Evolutionary conservation across 2,329 filamentous ascomycete species (phyloP).

Genomic region (Stenocarpella maydis): DNA sequence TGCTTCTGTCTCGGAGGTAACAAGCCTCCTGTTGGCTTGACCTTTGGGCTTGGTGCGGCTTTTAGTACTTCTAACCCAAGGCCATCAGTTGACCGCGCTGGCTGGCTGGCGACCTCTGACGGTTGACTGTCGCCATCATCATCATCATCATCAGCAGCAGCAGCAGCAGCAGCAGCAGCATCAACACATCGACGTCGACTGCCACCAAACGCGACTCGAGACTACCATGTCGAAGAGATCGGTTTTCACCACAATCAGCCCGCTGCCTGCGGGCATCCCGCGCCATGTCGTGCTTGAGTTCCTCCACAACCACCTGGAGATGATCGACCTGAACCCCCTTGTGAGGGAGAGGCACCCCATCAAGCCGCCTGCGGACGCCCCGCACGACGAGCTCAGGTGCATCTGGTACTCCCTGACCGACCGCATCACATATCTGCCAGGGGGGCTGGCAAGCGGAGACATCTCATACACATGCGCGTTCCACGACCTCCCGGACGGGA

Average conservation of each 20-base stretch:
- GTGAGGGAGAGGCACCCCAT: constrained; percentile 77
- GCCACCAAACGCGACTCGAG: no score
- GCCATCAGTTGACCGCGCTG: no score
- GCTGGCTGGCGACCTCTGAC: no score
- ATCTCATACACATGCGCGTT: constrained; percentile 84
- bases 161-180: no score
- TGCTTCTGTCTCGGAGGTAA: not conserved
- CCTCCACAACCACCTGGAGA: constrained; percentile 79
- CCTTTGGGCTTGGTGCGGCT: not conserved
- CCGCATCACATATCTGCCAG: constrained; percentile 77
- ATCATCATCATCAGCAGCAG: no score
- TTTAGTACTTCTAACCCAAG: no score
- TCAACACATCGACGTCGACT: not conserved
- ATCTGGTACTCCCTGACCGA: constrained; percentile 84
- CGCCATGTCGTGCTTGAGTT: constrained; percentile 77
- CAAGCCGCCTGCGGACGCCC: constrained; percentile 70
- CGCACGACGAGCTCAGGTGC: constrained; percentile 74
- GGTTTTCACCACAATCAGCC: constrained; percentile 80
- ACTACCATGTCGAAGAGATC: constrained; percentile 71
- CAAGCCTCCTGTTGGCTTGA: not conserved
- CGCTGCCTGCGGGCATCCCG: constrained; percentile 73
- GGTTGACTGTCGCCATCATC: no score
- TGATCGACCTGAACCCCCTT: constrained; percentile 89
- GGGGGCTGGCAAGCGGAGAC: constrained; percentile 68
- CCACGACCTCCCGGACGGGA: constrained; percentile 73